phyloP scores from a whole-genome alignment of 345 rosid species.

The Populus tremula region DNA sequence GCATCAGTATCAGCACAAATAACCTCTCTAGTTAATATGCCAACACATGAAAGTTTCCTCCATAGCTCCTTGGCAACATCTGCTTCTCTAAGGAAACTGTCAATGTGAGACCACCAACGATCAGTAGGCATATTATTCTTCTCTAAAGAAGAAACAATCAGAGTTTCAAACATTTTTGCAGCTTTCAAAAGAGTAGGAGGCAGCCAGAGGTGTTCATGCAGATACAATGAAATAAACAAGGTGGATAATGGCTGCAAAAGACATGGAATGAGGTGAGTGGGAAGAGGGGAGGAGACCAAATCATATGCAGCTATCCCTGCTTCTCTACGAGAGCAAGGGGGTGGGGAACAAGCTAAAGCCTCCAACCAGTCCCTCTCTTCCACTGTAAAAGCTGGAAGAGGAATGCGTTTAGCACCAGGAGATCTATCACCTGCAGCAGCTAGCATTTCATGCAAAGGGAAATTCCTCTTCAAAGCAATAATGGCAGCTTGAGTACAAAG shows the following conservation, averaged over 20 bases:
- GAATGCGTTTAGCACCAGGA: conserved; percentile 50
- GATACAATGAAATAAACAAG: conserved; percentile 72
- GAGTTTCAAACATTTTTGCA: conserved; percentile 48
- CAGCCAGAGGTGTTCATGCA: conserved; percentile 73
- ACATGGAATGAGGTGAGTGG: conserved; percentile 73
- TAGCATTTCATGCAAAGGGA: conserved; percentile 80
- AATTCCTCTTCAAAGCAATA: conserved; percentile 84
- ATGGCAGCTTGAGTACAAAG: conserved; percentile 94
- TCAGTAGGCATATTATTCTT: conserved; percentile 47
- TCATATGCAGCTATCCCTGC: conserved; percentile 89
- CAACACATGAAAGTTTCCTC: conserved; percentile 53
- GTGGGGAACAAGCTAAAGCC: conserved; percentile 84
- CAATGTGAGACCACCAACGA: conserved; percentile 66
- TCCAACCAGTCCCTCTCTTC: conserved; percentile 96
- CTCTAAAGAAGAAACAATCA: conserved; percentile 55
- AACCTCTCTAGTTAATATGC: conserved; percentile 52
- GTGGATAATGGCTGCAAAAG: conserved; percentile 60
- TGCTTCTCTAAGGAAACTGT: conserved; percentile 57
- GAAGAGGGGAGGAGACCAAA: conserved; percentile 77
- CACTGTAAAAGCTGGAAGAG: conserved; percentile 76
- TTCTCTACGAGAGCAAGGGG: conserved; percentile 93
- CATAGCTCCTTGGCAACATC: conserved; percentile 56
- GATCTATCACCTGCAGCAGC: conserved; percentile 62
- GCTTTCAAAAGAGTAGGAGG: conserved; percentile 75
- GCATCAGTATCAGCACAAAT: conserved; percentile 42